Evolutionary conservation across 495 filamentous ascomycete genomes (phyloP).

Genomic region (Penicillium argentinense): DNA sequence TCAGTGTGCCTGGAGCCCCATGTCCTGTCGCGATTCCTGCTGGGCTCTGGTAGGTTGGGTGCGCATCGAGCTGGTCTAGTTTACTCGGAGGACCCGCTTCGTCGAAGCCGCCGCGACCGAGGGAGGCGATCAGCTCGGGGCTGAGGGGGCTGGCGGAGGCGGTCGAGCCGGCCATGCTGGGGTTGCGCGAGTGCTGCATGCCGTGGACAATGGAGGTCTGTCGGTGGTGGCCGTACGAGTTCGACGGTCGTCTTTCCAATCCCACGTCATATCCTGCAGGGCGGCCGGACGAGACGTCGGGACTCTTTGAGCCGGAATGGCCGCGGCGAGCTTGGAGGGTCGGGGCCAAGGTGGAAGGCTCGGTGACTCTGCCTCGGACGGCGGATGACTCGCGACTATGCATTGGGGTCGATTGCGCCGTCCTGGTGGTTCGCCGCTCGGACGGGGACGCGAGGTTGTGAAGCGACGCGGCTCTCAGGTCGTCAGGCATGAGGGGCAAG

Average conservation of each 20-base stretch:
- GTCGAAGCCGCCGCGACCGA: slow-evolving; percentile 40
- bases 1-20: slow-evolving; percentile 30
- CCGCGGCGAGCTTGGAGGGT: slow-evolving; percentile 48
- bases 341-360: slow-evolving; percentile 38
- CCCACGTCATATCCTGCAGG: slow-evolving; percentile 50
- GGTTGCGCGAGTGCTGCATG: slow-evolving; percentile 88
- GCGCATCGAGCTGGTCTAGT: slow-evolving; percentile 35
- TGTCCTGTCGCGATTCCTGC: slow-evolving; percentile 22
- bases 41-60: slow-evolving; percentile 24
- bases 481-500: slow-evolving; percentile 49
- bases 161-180: slow-evolving; percentile 63
- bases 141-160: slow-evolving; percentile 75
- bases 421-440: slow-evolving; percentile 42
- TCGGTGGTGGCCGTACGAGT: slow-evolving; percentile 82
- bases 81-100: slow-evolving; percentile 23
- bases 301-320: slow-evolving; percentile 57
- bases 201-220: slow-evolving; percentile 96
- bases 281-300: slow-evolving; percentile 42
- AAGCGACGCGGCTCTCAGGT: slow-evolving; percentile 41
- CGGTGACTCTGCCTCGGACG: slow-evolving; percentile 44
- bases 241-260: slow-evolving; percentile 69
- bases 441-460: slow-evolving; percentile 41
- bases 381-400: slow-evolving; percentile 48
- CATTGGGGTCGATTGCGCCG: slow-evolving; percentile 51
- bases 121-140: slow-evolving; percentile 78